Evolutionary conservation across 2,329 filamentous ascomycete genomes (phyloP).

Genomic region (Pochonia chlamydosporia): DNA sequence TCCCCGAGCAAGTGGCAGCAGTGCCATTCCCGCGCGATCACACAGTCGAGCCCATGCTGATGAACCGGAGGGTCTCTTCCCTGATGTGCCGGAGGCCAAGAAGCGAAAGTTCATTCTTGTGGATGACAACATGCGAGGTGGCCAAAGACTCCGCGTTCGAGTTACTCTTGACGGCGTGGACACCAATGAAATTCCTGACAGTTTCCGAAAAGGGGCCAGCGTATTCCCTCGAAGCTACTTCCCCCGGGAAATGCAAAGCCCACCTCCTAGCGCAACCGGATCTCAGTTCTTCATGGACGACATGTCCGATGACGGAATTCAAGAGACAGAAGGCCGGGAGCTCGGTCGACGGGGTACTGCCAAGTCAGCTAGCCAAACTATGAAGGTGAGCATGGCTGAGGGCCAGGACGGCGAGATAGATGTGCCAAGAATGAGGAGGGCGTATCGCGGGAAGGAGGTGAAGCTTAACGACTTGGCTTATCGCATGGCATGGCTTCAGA

Average conservation of each 20-base stretch:
- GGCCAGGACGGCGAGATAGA: conserved; percentile 68
- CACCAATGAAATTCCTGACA: conserved; percentile 93
- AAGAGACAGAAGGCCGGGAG: conserved; percentile 43
- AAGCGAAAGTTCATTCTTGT: conserved; percentile 96
- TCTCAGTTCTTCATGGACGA: conserved; percentile 70
- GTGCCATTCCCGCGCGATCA: conserved; percentile 30
- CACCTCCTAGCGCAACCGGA: conserved; percentile 68
- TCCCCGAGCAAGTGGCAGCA: conserved; percentile 23
- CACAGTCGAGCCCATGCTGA: conserved; percentile 43
- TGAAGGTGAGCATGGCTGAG: conserved; percentile 59
- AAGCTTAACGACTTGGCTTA: conserved; percentile 89
- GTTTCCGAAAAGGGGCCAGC: conserved; percentile 82
- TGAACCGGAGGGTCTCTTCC: conserved; percentile 69
- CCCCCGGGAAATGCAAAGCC: conserved; percentile 85
- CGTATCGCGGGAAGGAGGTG: conserved; percentile 73
- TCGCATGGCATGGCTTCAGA: conserved; percentile 95
- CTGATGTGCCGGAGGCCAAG: conserved; percentile 82
- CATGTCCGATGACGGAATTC: conserved; percentile 47
- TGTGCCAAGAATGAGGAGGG: conserved; percentile 67
- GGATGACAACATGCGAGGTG: conserved; percentile 79
- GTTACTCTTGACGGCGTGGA: conserved; percentile 91
- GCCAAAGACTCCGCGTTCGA: conserved; percentile 76
- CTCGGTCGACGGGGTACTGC: conserved; percentile 28
- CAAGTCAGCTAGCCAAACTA: conserved; percentile 33
- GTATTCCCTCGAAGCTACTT: conserved; percentile 92